Evolutionary conservation across 768 basidiomycete species (phyloP), one percentile per base, ranked within the genome.

Genomic region (Rhodocollybia butyracea): DNA sequence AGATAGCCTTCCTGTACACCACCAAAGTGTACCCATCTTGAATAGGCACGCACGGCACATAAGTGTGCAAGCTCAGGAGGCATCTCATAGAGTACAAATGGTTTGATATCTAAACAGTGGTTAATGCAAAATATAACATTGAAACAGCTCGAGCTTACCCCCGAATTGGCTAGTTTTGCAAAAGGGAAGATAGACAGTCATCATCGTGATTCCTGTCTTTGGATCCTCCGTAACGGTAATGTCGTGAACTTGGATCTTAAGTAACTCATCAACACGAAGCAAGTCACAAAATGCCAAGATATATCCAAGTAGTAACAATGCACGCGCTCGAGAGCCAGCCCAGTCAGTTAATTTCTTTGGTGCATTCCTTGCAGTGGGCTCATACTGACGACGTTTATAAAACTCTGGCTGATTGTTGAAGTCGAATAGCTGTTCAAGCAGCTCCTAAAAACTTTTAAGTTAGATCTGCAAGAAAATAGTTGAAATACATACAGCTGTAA

Each of bases 141-240:
- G n/a, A 43, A 4, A 24, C 41, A 27, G n/a, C 17, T 5, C 2
- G 32, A 39, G 31, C 62, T 17, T 15, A 65, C 64, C 40, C 24
- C 62, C 64, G 36, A 46, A 56, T 30, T 65, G 64, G 46, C 60
- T 27, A 4, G 64, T 63, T 41, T 65, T 65, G 2, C 57, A 39
- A 46, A 48, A 63, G 10, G 42, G 52, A 5, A 63, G 59, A 39
- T 3, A 31, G 47, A n/a, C n/a, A n/a, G n/a, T n/a, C n/a, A n/a
- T n/a, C n/a, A n/a, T n/a, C n/a, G n/a, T n/a, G n/a, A n/a, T n/a
- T n/a, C 45, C 45, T n/a, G 24, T 31, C 6, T 30, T 21, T 10
- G 19, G 31, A 27, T 38, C 42, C 2, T 43, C 63, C 4, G 52
- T 27, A 40, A 43, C 32, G 6, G 7, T 6, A 15, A 64, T 42